Evolutionary conservation across 2,329 filamentous ascomycete species (phyloP).

Genomic region (Elsinoe fawcettii): DNA sequence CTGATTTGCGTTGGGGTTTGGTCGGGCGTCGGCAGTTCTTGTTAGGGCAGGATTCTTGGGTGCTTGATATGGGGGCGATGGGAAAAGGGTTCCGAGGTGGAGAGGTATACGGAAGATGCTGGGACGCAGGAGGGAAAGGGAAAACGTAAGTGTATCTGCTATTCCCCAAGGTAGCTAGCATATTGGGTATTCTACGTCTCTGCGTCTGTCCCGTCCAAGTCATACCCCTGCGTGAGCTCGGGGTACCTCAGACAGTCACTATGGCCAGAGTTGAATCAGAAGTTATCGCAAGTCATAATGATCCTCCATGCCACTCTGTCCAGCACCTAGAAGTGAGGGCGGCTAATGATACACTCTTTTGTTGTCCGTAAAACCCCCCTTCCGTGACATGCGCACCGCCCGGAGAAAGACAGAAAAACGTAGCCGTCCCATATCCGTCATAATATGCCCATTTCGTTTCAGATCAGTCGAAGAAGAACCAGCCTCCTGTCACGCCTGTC

Average conservation of each 20-base stretch:
- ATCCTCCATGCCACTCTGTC: not conserved
- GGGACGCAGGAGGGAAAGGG: not conserved
- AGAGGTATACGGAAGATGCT: not conserved
- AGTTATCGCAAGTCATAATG: not conserved
- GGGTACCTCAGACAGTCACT: not conserved
- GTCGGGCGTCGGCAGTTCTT: not conserved
- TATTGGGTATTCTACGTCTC: not conserved
- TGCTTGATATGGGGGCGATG: not conserved
- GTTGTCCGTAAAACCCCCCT: not conserved
- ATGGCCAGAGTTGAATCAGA: not conserved
- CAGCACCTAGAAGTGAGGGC: not conserved
- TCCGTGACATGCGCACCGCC: not conserved
- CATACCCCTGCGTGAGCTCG: not conserved
- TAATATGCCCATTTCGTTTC: not conserved
- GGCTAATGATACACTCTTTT: not conserved
- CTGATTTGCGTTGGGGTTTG: not conserved
- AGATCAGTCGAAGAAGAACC: not conserved
- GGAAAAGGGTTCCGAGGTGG: not conserved
- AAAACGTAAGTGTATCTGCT: not conserved
- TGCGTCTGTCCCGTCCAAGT: not conserved
- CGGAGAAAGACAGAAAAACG: not conserved
- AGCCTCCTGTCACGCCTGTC: not conserved
- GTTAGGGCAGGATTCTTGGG: not conserved
- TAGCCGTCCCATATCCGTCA: constrained; percentile 2
- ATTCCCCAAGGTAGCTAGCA: not conserved